Evolutionary conservation across 331 rosid species (phyloP), one percentile per base, ranked within the genome.

Genomic region (Spiraea crenata): DNA sequence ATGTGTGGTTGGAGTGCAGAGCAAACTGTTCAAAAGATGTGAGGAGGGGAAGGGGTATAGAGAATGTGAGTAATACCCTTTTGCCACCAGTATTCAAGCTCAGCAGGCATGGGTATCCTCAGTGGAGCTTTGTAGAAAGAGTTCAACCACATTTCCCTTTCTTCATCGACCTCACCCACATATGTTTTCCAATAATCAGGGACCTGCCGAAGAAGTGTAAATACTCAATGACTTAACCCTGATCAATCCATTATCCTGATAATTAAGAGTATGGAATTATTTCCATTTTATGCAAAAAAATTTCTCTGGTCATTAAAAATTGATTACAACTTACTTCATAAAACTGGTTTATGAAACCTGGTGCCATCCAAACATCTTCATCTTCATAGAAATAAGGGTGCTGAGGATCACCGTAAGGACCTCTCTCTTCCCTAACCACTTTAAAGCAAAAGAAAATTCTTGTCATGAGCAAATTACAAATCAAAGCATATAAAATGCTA

Each of bases 101-200:
- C 99, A 59, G 99, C 88, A 64, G 97, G 97, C 99, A 93, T 93
- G 10, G 99, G 96, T 63, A 93, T 70, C 82, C 97, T 90, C 73
- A 91, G 85, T 37, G 99, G 99, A 79, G 96, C 82, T 82, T 77
- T 93, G 67, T 93, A 93, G 79, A 93, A 93, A 61, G 97, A 91
- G 86, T 93, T 93, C 70, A 93, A 76, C 99, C 99, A 93, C 99
- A 91, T 87, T 83, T 90, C 91, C 79, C 99, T 87, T 79, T 93
- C 99, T 81, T 84, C 78, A 74, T 93, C 99, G 46, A 93, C 97
- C 81, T 91, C 99, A 46, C 79, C 82, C 81, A 74, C 92, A 56
- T 93, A 93, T 11, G 84, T 82, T 80, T 91, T 89, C 99, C 97
- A 93, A 76, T 77, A 76, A 82, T 93, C 97, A 70, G 99, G 99